Evolutionary conservation across 257 asterid genomes (phyloP), one percentile per base, ranked within the genome.

Genomic region (Henckelia pumila): DNA sequence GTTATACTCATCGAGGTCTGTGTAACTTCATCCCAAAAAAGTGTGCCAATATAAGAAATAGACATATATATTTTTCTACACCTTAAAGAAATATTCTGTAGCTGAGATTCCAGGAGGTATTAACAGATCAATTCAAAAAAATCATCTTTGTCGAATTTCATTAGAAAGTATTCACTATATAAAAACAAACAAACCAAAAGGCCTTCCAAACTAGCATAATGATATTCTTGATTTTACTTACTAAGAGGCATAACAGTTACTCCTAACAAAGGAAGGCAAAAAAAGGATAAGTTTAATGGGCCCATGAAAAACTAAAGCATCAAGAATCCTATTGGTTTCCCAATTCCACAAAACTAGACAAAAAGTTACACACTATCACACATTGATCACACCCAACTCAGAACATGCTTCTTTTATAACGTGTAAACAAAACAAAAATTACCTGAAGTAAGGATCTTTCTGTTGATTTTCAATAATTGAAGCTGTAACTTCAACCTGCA

Each of bases 401-500:
- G 16, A 49, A 59, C 33, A 24, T 2, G 20, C 16, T 7, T 62
- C 9, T 28, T 63, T 67, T 6, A 23, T 19, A 58, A 40, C 2
- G 21, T 8, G 16, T n/a, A 14, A 55, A 53, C 8, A 30, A 25
- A 53, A n/a, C n/a, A 61, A 52, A 26, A n/a, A 40, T 40, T 40
- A 70, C 97, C 96, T 84, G 58, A 89, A 87, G 69, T 60, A 87
- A 0, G 87, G 86, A 80, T 92, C 98, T 73, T 83, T 80, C 79
- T 87, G 98, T 82, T 83, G 97, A 82, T 82, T 89, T 70, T 89
- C 97, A 22, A 89, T 70, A 56, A 92, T 71, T 63, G 92, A 85
- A 52, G 96, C 93, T 10, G 97, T 81, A 56, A 84, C 89, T 8
- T 86, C 97, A 66, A 89, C 75, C 44, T 72, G 72, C 35, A 85